phyloP scores from a whole-genome alignment of 768 basidiomycete species.

The Lenzites betulinus region DNA sequence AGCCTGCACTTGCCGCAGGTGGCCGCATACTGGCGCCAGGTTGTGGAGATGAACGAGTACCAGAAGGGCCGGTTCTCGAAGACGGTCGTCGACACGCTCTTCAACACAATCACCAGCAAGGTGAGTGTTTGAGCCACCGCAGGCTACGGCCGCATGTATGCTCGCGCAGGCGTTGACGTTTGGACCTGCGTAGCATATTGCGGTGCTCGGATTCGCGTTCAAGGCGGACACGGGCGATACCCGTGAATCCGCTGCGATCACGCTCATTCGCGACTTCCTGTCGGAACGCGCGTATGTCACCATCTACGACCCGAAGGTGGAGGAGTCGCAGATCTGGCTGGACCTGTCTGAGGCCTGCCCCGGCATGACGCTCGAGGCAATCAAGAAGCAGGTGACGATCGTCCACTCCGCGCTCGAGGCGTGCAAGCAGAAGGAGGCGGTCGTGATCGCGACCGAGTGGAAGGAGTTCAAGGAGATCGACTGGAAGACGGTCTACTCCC shows the following conservation, averaged over 20 bases:
- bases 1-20: slow-evolving; percentile 95
- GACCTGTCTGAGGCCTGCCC: slow-evolving; percentile 76
- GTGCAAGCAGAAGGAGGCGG: slow-evolving; percentile 85
- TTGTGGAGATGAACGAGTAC: slow-evolving; percentile 98
- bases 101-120: slow-evolving; percentile 98
- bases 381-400: slow-evolving; percentile 89
- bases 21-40: slow-evolving; percentile 95
- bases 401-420: slow-evolving; percentile 79
- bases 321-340: slow-evolving; percentile 82
- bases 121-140: slow-evolving; percentile 40
- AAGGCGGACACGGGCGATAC: slow-evolving; percentile 99
- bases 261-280: slow-evolving; percentile 91
- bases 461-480: slow-evolving; percentile 93
- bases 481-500: slow-evolving; percentile 82
- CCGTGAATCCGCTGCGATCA: slow-evolving; percentile 94
- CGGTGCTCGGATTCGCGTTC: slow-evolving; percentile 98
- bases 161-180: neutral
- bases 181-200: slow-evolving; percentile 65
- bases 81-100: slow-evolving; percentile 94
- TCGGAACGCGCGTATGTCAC: slow-evolving; percentile 84
- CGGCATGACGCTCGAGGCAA: slow-evolving; percentile 56
- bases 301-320: slow-evolving; percentile 92
- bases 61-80: slow-evolving; percentile 97
- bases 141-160: neutral
- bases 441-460: slow-evolving; percentile 98